phyloP scores from a whole-genome alignment of 1,139 yeast genomes.

The Eremothecium sinecaudum region DNA sequence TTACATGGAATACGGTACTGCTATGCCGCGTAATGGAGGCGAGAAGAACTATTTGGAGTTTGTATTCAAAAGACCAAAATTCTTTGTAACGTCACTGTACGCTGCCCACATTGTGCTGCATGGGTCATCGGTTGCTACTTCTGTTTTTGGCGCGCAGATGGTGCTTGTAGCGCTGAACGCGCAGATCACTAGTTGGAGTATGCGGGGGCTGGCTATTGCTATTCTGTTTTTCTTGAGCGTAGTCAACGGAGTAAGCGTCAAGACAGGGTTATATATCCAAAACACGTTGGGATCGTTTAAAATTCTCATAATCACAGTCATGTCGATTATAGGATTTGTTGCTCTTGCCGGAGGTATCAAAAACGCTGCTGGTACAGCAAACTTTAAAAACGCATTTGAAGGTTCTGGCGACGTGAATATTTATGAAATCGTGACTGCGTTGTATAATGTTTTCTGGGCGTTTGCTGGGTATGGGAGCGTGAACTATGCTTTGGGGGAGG shows the following conservation, averaged over 20 bases:
- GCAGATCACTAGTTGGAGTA: conserved; percentile 28
- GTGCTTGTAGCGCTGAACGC: conserved; percentile 39
- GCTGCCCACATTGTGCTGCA: conserved; percentile 49
- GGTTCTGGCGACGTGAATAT: conserved; percentile 19
- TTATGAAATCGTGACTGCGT: conserved; percentile 36
- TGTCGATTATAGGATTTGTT: conserved; percentile 45
- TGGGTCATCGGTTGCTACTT: conserved; percentile 57
- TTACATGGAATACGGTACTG: conserved; percentile 58
- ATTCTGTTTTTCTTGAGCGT: conserved; percentile 34
- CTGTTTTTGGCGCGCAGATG: conserved; percentile 66
- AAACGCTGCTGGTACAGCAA: conserved; percentile 21
- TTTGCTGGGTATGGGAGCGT: conserved; percentile 59
- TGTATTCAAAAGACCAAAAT: conserved; percentile 49
- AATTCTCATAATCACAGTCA: conserved; percentile 38
- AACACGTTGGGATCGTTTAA: conserved; percentile 50
- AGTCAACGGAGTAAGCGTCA: conserved; percentile 47
- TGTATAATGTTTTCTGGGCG: conserved; percentile 51
- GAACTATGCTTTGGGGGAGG: conserved; percentile 54
- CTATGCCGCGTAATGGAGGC: conserved; percentile 68
- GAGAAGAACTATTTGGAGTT: conserved; percentile 61
- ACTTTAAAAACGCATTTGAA: conserved; percentile 5
- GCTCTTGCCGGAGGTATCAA: conserved; percentile 40
- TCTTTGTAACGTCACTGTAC: conserved; percentile 51
- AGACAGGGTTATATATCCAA: conserved; percentile 46
- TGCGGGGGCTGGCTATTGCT: conserved; percentile 39